phyloP scores from a whole-genome alignment of 202 grass and related monocot genomes.

The Hordeum pubiflorum region DNA sequence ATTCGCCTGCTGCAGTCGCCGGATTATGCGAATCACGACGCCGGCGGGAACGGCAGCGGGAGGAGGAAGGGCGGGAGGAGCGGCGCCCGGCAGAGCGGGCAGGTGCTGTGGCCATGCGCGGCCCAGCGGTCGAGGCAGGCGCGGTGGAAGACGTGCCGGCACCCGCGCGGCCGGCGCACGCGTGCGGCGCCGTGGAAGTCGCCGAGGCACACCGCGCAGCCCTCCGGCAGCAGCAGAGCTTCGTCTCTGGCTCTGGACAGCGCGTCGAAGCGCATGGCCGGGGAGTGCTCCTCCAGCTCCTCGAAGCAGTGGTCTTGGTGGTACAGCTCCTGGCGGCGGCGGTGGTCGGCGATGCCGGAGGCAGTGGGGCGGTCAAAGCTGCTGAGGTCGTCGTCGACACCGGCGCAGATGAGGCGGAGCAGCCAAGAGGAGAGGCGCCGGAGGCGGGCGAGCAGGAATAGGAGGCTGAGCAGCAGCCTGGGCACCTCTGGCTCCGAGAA shows the following conservation, averaged over 20 bases:
- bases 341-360: neutral
- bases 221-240: neutral
- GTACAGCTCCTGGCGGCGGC: neutral
- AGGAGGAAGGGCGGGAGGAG: constrained; percentile 18
- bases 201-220: constrained; percentile 56
- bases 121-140: constrained; percentile 62
- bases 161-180: constrained; percentile 40
- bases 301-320: neutral
- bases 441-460: constrained; percentile 47
- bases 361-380: neutral
- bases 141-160: constrained; percentile 68
- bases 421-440: constrained; percentile 45
- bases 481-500: constrained; percentile 47
- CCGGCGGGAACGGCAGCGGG: neutral
- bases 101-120: constrained; percentile 40
- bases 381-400: neutral
- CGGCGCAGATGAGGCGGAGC: constrained; percentile 36
- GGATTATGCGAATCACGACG: neutral
- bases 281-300: neutral
- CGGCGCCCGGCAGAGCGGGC: constrained; percentile 53
- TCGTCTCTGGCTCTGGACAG: neutral
- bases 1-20: neutral
- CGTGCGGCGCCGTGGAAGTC: constrained; percentile 46
- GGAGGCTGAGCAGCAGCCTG: constrained; percentile 33
- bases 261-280: neutral